phyloP scores from a whole-genome alignment of 2,329 filamentous ascomycete genomes.

The Fonsecaea erecta region DNA sequence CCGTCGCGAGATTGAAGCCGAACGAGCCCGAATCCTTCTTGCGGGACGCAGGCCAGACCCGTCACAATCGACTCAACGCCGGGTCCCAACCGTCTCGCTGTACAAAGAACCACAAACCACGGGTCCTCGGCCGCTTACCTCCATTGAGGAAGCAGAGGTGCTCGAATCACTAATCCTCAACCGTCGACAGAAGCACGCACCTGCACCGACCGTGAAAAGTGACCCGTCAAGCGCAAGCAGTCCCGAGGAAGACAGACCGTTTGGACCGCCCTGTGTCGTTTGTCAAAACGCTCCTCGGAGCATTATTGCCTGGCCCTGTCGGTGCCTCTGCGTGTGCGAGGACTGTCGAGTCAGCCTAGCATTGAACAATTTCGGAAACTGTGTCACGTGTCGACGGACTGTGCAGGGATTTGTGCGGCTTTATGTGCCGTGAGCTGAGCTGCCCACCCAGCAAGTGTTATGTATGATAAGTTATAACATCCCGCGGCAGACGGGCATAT shows the following conservation, averaged over 20 bases:
- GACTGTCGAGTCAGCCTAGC: conserved; percentile 92
- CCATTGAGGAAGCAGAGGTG: conserved; percentile 62
- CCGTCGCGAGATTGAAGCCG: conserved; percentile 67
- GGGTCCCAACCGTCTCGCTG: conserved; percentile 49
- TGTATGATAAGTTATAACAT: not conserved
- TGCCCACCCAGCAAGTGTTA: not conserved
- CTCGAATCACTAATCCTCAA: conserved; percentile 65
- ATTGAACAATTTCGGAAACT: conserved; percentile 96
- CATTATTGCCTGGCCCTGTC: conserved; percentile 94
- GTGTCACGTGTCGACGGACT: conserved; percentile 88
- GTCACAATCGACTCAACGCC: conserved; percentile 33
- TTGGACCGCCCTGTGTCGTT: conserved; percentile 84
- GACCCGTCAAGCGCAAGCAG: conserved; percentile 9
- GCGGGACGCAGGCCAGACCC: conserved; percentile 46
- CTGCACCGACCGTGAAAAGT: conserved; percentile 18
- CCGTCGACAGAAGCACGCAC: conserved; percentile 49
- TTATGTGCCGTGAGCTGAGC: conserved; percentile 70
- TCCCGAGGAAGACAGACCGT: conserved; percentile 48
- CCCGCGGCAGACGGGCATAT: not conserved
- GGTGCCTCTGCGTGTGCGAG: conserved; percentile 91
- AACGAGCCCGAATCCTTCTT: conserved; percentile 71
- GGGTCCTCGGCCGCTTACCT: conserved; percentile 42
- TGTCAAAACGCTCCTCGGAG: conserved; percentile 86
- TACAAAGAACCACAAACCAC: conserved; percentile 18
- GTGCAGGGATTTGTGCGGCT: conserved; percentile 88